A percentile compares a stretch with the other conserved stretches of the same genome.
Evolutionary conservation across 2,329 filamentous ascomycete genomes (phyloP).

Genomic region (Ophiostoma fasciatum): DNA sequence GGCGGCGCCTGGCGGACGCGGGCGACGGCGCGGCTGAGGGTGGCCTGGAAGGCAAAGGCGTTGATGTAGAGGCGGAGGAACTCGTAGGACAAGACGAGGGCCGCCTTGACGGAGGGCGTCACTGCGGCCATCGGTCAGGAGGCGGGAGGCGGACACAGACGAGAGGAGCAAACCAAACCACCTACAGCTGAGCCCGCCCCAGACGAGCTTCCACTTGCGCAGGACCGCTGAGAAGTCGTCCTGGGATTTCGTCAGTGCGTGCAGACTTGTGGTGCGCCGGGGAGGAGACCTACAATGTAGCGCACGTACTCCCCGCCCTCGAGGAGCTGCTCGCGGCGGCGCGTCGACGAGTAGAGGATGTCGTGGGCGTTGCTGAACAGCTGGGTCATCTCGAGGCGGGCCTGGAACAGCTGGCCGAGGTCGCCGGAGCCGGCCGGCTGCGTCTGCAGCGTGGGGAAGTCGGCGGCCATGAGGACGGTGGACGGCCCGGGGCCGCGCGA

Average conservation of each 20-base stretch:
- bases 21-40: constrained; percentile 34
- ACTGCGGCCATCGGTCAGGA: constrained; percentile 20
- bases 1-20: constrained; percentile 21
- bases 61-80: constrained; percentile 61
- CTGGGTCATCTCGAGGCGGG: constrained; percentile 55
- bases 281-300: constrained; percentile 42
- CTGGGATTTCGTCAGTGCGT: constrained; percentile 6
- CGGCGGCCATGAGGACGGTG: constrained; percentile 46
- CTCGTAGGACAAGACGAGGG: constrained; percentile 54
- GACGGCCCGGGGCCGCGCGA: constrained; percentile 54
- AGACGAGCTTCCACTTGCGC: constrained; percentile 54
- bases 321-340: constrained; percentile 54
- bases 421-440: constrained; percentile 46
- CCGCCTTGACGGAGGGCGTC: constrained; percentile 51
- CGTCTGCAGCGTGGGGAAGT: constrained; percentile 52
- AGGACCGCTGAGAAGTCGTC: constrained; percentile 58
- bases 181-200: constrained; percentile 50
- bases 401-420: constrained; percentile 54
- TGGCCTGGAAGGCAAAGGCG: constrained; percentile 62
- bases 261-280: no score
- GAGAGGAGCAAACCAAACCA: constrained; percentile 5
- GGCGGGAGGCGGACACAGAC: not conserved
- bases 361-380: constrained; percentile 62
- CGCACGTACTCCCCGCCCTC: constrained; percentile 58
- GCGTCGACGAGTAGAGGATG: constrained; percentile 56